A percentile compares a stretch with the other conserved stretches of the same genome.
These are phyloP conservation scores for Barnettozyma populi DNA, from an alignment of 805 yeast species.

Conservation along the genomic window DNA sequence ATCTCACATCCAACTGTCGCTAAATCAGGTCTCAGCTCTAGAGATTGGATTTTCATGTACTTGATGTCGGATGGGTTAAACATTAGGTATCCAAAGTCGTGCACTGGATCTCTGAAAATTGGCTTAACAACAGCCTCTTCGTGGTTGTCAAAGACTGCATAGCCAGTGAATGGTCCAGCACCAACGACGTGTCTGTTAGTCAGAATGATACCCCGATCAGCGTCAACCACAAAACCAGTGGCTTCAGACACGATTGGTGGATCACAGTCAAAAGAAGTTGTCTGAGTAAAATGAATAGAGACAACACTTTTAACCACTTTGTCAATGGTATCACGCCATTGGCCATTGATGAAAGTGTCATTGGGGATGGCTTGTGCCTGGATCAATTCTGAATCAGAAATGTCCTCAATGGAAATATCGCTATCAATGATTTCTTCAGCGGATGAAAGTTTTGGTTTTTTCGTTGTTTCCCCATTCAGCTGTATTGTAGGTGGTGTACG, in stretches of 20 bases:
- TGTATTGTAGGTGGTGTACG: not conserved
- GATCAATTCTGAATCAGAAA: not conserved
- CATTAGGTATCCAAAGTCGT: constrained; percentile 85
- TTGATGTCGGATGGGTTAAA: constrained; percentile 69
- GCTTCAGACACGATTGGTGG: constrained; percentile 79
- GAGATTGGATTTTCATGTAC: constrained; percentile 64
- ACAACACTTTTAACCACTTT: constrained; percentile 82
- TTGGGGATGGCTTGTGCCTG: constrained; percentile 2
- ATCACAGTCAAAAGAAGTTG: constrained; percentile 84
- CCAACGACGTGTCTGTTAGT: constrained; percentile 95
- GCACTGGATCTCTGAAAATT: constrained; percentile 89
- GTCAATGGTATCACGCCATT: constrained; percentile 80
- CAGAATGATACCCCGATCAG: constrained; percentile 72
- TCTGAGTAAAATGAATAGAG: constrained; percentile 82
- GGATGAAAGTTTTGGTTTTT: not conserved
- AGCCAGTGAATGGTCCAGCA: constrained; percentile 90
- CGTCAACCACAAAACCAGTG: constrained; percentile 92
- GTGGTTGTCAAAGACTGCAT: constrained; percentile 89
- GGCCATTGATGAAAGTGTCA: constrained; percentile 21
- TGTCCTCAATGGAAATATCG: constrained; percentile 7
- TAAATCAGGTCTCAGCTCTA: constrained; percentile 69
- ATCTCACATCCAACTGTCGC: constrained; percentile 92
- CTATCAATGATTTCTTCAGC: not conserved
- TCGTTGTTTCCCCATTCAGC: not conserved
- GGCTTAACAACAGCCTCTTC: constrained; percentile 87